Base-by-base conservation (phyloP, 2,329 filamentous ascomycete species). In the Colletotrichum acutatum region DNA sequence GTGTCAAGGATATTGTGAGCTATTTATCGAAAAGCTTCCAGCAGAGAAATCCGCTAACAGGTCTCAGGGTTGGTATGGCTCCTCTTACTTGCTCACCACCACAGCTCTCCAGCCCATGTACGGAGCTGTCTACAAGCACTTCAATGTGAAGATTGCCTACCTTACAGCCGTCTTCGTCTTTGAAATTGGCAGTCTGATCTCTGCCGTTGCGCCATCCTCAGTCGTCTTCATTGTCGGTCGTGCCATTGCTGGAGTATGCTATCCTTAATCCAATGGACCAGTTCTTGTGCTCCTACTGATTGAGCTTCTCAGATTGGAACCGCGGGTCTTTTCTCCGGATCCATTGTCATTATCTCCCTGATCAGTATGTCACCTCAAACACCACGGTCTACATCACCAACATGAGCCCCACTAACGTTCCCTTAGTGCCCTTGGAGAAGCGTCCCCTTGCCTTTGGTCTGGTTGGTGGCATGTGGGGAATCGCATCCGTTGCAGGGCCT, bases 391-490 rank as follows among this genome's bases (percentile, higher is more conserved):
- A 32, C 30, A 32, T 32, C 30, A 32, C 30, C 30, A 32, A 11
- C 30, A 32, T 32, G 8, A 32, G 2, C 30, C 30, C 30, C 30
- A 32, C 30, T 32, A 32, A 32, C 8, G 8, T 32, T 32, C 30
- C 61, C 79, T 88, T 67, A 81, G 81, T 90, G 60, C 89, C 89
- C 5, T 83, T 91, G 8, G 79, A 85, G 8, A 87, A 89, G 76
- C 83, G 89, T 34, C 89, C 86, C 7, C 79, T 88, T 34, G 88
- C 86, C 26, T 89, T 89, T 66, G 89, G 88, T 32, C 78, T 90
- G 52, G 83, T 90, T 52, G 87, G 86, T 9, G 86, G 84, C 63
- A 88, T 90, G 82, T 90, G 86, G 80, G 89, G 89, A 16, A 84
- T 91, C 61, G 88, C 88, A 57, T 83, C 81, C 34, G 86, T 89